phyloP scores from a whole-genome alignment of 2,329 filamentous ascomycete genomes.

The Fusarium subtropicale region DNA sequence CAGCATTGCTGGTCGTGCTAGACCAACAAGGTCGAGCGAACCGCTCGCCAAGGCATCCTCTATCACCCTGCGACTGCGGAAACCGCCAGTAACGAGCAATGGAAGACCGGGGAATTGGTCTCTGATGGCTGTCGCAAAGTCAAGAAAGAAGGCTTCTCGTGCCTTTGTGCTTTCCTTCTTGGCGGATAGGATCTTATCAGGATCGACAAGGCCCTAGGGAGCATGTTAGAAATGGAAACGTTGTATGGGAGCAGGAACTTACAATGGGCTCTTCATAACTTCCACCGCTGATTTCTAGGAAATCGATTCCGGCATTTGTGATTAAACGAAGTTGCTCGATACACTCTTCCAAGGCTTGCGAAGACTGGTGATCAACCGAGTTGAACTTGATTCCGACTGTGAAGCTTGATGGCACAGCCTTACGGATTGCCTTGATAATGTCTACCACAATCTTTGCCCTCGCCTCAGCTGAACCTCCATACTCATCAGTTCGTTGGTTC shows the following conservation, averaged over 20 bases:
- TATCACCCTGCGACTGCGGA: not conserved
- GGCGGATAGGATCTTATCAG: not conserved
- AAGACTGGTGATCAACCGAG: not conserved
- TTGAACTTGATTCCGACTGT: not conserved
- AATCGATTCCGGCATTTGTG: not conserved
- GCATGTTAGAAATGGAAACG: not conserved
- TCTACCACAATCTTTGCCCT: not conserved
- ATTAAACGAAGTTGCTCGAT: not conserved
- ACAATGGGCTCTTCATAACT: not conserved
- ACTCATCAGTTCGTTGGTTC: not conserved
- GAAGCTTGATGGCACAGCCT: not conserved
- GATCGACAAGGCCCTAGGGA: not conserved
- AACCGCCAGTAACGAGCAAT: not conserved
- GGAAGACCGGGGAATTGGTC: not conserved
- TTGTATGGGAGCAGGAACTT: not conserved
- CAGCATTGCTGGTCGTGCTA: not conserved
- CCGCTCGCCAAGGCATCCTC: not conserved
- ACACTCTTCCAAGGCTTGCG: not conserved
- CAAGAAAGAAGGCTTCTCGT: not conserved
- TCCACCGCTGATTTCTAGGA: not conserved
- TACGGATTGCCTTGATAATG: not conserved
- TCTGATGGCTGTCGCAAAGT: not conserved
- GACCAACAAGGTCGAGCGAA: not conserved
- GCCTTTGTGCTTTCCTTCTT: not conserved
- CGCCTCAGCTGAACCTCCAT: not conserved